These are phyloP conservation scores for Afroboletus lepidellus DNA, from an alignment of 1,284 basidiomycete species.

Conservation along the genomic window DNA sequence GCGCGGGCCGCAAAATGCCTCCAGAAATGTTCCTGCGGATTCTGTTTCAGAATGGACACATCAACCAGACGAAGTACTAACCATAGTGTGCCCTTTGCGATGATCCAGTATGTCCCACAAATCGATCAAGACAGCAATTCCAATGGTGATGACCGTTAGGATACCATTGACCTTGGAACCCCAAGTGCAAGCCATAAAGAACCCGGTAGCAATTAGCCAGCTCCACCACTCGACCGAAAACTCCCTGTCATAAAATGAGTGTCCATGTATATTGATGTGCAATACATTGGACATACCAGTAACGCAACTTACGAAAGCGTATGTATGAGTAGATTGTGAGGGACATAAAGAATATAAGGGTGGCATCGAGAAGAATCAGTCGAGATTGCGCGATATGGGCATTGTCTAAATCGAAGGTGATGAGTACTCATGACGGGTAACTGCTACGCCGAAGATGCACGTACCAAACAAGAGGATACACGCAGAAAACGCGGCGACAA, in stretches of 20 bases:
- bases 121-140: conserved; percentile 89
- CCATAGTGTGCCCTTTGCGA: conserved; percentile 81
- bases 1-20: conserved; percentile 88
- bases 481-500: conserved; percentile 88
- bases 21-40: conserved; percentile 78
- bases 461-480: conserved; percentile 82
- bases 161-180: conserved; percentile 99
- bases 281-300: conserved; percentile 54
- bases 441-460: conserved; percentile 25
- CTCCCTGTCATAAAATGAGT: conserved; percentile 49
- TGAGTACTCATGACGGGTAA: neutral
- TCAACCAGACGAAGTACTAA: conserved; percentile 39
- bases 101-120: conserved; percentile 94
- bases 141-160: conserved; percentile 88
- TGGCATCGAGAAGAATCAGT: conserved; percentile 93
- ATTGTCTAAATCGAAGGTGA: conserved; percentile 66
- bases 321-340: conserved; percentile 94
- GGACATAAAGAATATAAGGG: conserved; percentile 94
- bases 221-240: conserved; percentile 92
- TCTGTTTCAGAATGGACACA: conserved; percentile 1
- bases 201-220: conserved; percentile 90
- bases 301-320: conserved; percentile 93
- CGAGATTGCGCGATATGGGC: conserved; percentile 95
- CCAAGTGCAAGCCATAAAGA: conserved; percentile 93
- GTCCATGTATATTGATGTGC: neutral